phyloP scores from a whole-genome alignment of 768 basidiomycete species.

The Gloeophyllum trabeum region DNA sequence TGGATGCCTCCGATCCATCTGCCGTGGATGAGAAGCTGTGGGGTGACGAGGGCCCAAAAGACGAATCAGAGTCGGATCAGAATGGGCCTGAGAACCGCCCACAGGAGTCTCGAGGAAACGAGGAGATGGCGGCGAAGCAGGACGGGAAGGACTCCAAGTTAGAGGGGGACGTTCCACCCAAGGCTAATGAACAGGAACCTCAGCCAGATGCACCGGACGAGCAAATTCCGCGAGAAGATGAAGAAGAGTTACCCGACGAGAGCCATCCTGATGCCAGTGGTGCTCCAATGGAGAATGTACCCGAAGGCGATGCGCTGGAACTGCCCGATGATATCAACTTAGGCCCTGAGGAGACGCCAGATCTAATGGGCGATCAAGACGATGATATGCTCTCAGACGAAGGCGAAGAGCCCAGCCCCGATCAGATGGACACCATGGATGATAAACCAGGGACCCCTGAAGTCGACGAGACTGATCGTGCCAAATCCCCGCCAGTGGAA shows the following conservation, averaged over 20 bases:
- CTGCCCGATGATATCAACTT: conserved; percentile 83
- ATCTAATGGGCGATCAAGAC: conserved; percentile 3
- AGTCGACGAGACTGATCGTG: conserved; percentile 13
- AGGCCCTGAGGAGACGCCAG: conserved; percentile 16
- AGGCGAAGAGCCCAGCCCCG: not conserved
- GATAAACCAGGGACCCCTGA: conserved; percentile 25
- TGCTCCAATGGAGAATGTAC: conserved; percentile 66
- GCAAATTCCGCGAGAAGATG: conserved; percentile 13
- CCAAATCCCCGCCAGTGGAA: conserved; percentile 4
- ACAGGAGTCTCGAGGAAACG: conserved; percentile 31
- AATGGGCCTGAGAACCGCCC: conserved; percentile 54
- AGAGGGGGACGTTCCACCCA: conserved; percentile 5
- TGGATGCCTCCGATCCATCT: conserved; percentile 75
- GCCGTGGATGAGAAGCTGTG: conserved; percentile 95
- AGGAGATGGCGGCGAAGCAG: conserved; percentile 79
- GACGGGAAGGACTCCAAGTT: conserved; percentile 22
- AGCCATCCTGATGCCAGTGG: conserved; percentile 39
- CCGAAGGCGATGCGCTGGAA: conserved; percentile 75
- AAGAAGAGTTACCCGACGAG: conserved; percentile 27
- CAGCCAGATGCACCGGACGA: conserved; percentile 16
- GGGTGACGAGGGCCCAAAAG: conserved; percentile 71
- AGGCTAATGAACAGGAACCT: conserved; percentile 21
- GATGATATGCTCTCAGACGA: conserved; percentile 5
- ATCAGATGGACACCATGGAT: conserved; percentile 7
- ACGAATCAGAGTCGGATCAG: conserved; percentile 34